Percentiles rank a stretch among this genome's conserved stretches.
Evolutionary conservation across 2,329 filamentous ascomycete genomes (phyloP).

Genomic region (Graphiopsis chlorocephala): DNA sequence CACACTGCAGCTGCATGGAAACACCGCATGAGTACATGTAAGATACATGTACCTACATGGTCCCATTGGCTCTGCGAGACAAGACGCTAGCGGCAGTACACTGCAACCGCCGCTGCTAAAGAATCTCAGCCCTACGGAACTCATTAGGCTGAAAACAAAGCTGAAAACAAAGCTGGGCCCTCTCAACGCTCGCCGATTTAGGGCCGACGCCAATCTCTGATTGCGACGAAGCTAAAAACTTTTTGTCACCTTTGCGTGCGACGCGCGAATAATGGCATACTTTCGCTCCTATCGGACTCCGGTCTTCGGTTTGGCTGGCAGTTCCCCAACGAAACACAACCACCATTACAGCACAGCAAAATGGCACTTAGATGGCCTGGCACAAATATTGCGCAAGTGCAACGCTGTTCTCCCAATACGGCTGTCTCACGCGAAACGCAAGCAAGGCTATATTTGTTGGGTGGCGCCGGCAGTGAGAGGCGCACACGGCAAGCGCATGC

Average conservation of each 20-base stretch:
- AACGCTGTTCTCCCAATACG: neutral
- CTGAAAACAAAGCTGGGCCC: neutral
- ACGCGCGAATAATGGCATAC: neutral
- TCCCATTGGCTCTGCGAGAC: neutral
- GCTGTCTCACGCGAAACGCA: neutral
- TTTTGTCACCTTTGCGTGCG: neutral
- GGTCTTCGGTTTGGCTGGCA: neutral
- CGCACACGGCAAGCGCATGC: neutral
- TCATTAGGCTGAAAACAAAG: neutral
- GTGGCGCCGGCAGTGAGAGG: neutral
- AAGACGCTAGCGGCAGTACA: neutral
- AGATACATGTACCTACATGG: neutral
- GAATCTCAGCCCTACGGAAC: constrained; percentile 6
- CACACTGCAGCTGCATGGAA: neutral
- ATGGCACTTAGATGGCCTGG: neutral
- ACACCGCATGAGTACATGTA: neutral
- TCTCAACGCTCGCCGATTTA: neutral
- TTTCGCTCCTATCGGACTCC: neutral
- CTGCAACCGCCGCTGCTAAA: too few relatives aligned
- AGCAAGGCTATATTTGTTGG: neutral
- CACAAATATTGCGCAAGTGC: neutral
- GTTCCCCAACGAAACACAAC: constrained; percentile 1
- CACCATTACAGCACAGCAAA: neutral
- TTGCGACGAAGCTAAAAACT: neutral
- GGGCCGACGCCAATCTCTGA: constrained; percentile 3